phyloP scores from a whole-genome alignment of 2,329 filamentous ascomycete genomes.

The Ophiocordyceps polyrhachis-furcata region DNA sequence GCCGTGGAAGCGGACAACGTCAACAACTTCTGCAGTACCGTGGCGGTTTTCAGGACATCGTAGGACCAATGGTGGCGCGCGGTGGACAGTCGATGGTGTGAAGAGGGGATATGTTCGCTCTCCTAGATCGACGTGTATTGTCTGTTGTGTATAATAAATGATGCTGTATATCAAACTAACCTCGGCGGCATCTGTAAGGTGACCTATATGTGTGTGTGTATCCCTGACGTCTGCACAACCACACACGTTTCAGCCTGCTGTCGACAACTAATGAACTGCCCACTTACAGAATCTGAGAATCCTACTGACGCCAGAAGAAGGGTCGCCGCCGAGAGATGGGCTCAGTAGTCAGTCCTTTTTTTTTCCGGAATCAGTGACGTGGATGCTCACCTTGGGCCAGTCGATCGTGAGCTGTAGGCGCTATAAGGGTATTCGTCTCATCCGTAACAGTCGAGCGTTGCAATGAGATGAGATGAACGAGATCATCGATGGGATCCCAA shows the following conservation, averaged over 20 bases:
- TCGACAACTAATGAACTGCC: no score
- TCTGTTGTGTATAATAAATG: no score
- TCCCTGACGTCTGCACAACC: conserved; percentile 30
- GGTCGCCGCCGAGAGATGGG: conserved; percentile 28
- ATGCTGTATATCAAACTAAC: no score
- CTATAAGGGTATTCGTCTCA: not conserved
- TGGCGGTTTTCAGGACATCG: conserved; percentile 27
- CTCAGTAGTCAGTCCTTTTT: conserved; percentile 24
- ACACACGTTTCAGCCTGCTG: conserved; percentile 22
- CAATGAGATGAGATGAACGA: not conserved
- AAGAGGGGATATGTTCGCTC: no score
- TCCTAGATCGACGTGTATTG: no score
- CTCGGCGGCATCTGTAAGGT: no score
- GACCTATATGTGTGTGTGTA: conserved; percentile 21
- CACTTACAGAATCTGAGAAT: conserved; percentile 17
- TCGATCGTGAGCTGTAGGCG: not conserved
- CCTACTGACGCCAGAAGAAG: conserved; percentile 30
- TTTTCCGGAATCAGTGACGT: no score
- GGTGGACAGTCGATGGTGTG: no score
- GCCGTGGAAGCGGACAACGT: conserved; percentile 42
- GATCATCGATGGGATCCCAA: no score
- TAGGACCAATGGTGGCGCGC: not conserved
- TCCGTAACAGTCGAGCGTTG: not conserved
- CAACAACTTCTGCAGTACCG: conserved; percentile 44
- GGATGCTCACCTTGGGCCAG: not conserved